Conservation (phyloP, 1,284 basidiomycete genomes). For the Malassezia vespertilionis region DNA sequence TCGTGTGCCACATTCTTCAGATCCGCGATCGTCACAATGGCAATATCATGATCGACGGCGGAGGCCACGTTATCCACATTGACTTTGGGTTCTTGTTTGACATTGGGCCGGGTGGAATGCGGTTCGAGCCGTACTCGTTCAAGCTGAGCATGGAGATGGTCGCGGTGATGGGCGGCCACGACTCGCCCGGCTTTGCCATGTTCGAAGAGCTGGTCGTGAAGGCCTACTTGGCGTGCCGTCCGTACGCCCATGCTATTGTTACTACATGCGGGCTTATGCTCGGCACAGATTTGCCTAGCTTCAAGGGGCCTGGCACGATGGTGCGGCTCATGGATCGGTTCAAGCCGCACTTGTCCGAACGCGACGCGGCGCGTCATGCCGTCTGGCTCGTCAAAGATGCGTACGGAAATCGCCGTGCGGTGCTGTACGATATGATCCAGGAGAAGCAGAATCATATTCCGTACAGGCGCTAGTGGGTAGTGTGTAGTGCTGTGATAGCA, state of each 20-base stretch:
- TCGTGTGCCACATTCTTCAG: slow-evolving; percentile 95
- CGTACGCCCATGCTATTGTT: slow-evolving; percentile 77
- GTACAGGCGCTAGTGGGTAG: slow-evolving; percentile 11
- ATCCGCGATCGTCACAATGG: slow-evolving; percentile 97
- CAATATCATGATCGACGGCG: slow-evolving; percentile 93
- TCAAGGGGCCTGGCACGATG: slow-evolving; percentile 80
- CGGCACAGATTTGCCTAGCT: slow-evolving; percentile 82
- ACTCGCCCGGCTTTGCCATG: slow-evolving; percentile 81
- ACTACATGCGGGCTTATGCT: slow-evolving; percentile 85
- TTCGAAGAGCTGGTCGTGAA: slow-evolving; percentile 91
- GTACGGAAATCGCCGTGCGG: slow-evolving; percentile 81
- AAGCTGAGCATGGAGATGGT: slow-evolving; percentile 98
- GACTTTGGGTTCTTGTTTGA: slow-evolving; percentile 98
- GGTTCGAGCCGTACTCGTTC: slow-evolving; percentile 59
- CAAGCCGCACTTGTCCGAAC: slow-evolving; percentile 67
- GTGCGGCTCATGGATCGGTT: slow-evolving; percentile 76
- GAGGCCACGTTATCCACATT: slow-evolving; percentile 89
- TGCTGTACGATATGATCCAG: slow-evolving; percentile 68
- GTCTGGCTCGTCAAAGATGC: slow-evolving; percentile 78
- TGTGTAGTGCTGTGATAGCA: too few relatives aligned
- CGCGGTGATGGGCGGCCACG: slow-evolving; percentile 84
- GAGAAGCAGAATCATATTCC: slow-evolving; percentile 40
- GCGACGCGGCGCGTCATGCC: slow-evolving; percentile 82
- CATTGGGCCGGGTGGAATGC: slow-evolving; percentile 56
- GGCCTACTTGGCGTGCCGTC: slow-evolving; percentile 86